Base-by-base conservation (phyloP, 768 basidiomycete genomes). In the Naematelia aurantialba region DNA sequence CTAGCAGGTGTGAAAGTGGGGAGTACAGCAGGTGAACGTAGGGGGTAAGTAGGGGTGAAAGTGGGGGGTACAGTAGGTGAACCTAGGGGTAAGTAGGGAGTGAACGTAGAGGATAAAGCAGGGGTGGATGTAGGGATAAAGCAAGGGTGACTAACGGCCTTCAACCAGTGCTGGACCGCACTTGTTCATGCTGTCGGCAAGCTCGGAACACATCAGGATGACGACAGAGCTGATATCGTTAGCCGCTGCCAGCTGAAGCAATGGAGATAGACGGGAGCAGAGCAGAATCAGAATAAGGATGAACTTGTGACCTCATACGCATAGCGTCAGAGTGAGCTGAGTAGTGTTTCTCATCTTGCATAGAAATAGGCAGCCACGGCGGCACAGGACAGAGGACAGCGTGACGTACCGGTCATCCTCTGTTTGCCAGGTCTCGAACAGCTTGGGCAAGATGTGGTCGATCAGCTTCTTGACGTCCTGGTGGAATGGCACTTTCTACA, bases 341-440 rank as follows among this genome's bases (percentile, higher is more conserved):
- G 86, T 76, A 74, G 73, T 77, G 67, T 81, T 75, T 63, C 49
- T 84, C 85, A 84, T 85, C 83, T 78, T 57, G 61, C 54, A 61
- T 53, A 34, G 31, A 45, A 51, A 45, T 14, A 11, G 42, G 55
- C 56, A 26, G 30, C 53, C 50, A 5, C 22, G n/a, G n/a, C n/a
- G 27, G 22, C 5, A 22, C 48, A 60, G 25, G 48, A 2, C 31
- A 10, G 22, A 58, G 70, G 62, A 65, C 44, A 44, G 1, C 61
- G 47, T 44, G 0, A 84, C 90, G 81, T 73, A 96, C 91, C 97
- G 94, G 81, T 94, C 91, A 70, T 99, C 96, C 78, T 99, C 96
- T 2, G 86, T 85, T 69, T 89, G 87, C 78, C 89, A 94, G 85
- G 91, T 87, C 55, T 92, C 88, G 60, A 97, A 74, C 27, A 98